Conservation (phyloP, 768 basidiomycete species). For the Trichaptum fuscoviolaceum region DNA sequence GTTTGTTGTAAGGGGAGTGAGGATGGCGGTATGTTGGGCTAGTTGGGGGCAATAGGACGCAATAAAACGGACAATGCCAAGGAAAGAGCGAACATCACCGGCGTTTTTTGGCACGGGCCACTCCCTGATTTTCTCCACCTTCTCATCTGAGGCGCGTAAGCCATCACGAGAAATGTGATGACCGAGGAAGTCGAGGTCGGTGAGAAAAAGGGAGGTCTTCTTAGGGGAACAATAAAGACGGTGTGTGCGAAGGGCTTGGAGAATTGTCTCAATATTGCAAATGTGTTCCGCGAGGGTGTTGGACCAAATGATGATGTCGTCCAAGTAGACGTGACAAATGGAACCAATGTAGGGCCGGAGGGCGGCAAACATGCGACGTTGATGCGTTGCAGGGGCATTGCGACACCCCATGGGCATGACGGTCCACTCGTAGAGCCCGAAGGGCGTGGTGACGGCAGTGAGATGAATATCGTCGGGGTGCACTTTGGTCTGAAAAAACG, state of each 20-base stretch:
- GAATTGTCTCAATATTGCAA: conserved; percentile 23
- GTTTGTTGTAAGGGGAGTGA: no score
- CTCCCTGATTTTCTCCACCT: conserved; percentile 21
- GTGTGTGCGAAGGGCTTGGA: conserved; percentile 24
- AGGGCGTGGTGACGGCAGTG: conserved; percentile 34
- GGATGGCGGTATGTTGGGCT: conserved; percentile 25
- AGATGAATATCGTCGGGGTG: conserved; percentile 24
- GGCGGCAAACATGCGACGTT: conserved; percentile 27
- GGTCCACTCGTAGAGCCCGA: conserved; percentile 35
- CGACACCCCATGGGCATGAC: no score
- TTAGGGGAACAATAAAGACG: conserved; percentile 25
- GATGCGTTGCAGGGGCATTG: conserved; percentile 29
- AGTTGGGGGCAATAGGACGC: conserved; percentile 24
- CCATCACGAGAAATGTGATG: conserved; percentile 27
- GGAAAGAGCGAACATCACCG: conserved; percentile 20
- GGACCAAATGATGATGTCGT: conserved; percentile 44
- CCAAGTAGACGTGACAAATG: conserved; percentile 40
- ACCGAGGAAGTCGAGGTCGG: conserved; percentile 26
- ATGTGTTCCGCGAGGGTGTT: conserved; percentile 29
- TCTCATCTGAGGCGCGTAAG: conserved; percentile 23
- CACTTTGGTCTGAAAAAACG: conserved; percentile 33
- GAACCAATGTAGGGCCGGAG: conserved; percentile 29
- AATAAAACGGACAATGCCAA: conserved; percentile 27
- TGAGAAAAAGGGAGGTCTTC: conserved; percentile 25
- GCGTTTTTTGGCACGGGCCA: conserved; percentile 23